These are phyloP conservation scores for Volvox africanus DNA, from an alignment of 139 green algal species.

Conservation along the genomic window DNA sequence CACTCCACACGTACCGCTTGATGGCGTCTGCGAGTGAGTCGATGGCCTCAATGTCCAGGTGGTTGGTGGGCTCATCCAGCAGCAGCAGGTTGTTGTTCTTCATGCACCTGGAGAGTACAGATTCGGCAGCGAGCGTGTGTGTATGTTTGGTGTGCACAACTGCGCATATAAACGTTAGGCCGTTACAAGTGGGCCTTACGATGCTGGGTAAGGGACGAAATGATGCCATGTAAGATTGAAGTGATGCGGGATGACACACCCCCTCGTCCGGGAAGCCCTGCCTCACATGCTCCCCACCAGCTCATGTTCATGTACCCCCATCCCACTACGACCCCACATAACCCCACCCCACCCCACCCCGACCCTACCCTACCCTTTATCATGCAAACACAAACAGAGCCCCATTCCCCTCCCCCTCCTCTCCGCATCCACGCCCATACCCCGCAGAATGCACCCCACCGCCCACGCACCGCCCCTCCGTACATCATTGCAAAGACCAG, in stretches of 20 bases:
- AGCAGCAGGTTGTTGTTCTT: slow-evolving; percentile 91
- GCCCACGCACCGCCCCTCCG: neutral
- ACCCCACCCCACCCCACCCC: neutral
- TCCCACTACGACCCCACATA: neutral
- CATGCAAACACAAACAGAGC: neutral
- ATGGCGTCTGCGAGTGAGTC: slow-evolving; percentile 93
- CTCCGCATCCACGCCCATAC: neutral
- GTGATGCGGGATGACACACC: no score
- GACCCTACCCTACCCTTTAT: neutral
- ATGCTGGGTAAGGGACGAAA: no score
- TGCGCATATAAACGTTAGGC: no score
- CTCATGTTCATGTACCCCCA: no score
- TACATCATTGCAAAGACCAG: slow-evolving; percentile 95
- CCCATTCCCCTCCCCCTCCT: neutral
- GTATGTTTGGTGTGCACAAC: no score
- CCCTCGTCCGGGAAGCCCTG: no score
- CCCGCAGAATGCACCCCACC: no score
- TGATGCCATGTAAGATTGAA: no score
- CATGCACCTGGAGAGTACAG: neutral
- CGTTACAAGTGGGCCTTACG: no score
- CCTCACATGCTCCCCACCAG: no score
- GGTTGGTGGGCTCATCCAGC: slow-evolving; percentile 91
- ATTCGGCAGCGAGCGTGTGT: neutral
- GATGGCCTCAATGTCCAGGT: slow-evolving; percentile 97
- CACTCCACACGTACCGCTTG: slow-evolving; percentile 62